Conservation (phyloP, 352 stramenopile species). For the Phytophthora constricta region DNA sequence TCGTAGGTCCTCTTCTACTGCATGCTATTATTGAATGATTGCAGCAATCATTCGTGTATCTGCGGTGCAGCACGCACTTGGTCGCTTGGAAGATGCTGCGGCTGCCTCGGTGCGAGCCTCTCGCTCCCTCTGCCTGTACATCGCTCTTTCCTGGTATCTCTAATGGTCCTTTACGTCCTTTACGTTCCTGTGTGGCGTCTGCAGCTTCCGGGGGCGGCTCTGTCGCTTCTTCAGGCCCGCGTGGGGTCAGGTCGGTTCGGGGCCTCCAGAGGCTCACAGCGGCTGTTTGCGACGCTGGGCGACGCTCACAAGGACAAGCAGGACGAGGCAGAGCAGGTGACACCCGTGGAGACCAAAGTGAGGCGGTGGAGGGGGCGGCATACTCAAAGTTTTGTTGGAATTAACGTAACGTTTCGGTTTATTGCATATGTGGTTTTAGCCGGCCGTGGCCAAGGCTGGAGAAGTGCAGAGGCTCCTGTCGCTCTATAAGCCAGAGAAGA, state of each 20-base stretch:
- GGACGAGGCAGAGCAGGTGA: not conserved
- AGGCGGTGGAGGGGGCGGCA: not conserved
- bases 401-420: conserved; percentile 14
- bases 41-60: not conserved
- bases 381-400: not conserved
- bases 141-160: too few relatives aligned
- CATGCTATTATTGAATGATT: too few relatives aligned
- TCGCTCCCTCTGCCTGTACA: too few relatives aligned
- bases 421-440: conserved; percentile 3
- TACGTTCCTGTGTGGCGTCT: not conserved
- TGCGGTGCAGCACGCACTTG: not conserved
- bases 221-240: conserved; percentile 14
- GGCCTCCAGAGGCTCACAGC: conserved; percentile 8
- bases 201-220: conserved; percentile 22
- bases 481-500: conserved; percentile 79
- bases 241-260: conserved; percentile 2
- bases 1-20: too few relatives aligned
- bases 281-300: conserved; percentile 34
- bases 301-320: conserved; percentile 14
- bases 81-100: conserved; percentile 31
- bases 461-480: conserved; percentile 52
- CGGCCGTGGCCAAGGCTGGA: conserved; percentile 18
- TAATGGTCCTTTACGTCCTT: too few relatives aligned
- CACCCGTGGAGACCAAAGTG: conserved; percentile 5
- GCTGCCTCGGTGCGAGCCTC: conserved; percentile 38